These are phyloP conservation scores for Leishmania tropica DNA, from an alignment of 208 protist genomes.

Conservation along the genomic window DNA sequence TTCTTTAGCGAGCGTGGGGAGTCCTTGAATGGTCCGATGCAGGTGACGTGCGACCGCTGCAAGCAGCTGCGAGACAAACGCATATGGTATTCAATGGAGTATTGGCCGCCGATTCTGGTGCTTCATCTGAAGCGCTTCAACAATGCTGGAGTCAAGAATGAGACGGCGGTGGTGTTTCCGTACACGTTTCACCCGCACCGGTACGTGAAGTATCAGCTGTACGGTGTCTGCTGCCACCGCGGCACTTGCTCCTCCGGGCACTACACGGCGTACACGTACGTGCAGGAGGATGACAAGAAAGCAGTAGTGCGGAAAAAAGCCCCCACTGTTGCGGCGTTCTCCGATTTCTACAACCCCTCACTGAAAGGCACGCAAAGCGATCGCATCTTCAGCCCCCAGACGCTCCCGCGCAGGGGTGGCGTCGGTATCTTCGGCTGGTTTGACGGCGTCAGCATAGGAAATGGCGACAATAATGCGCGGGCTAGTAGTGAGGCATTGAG, in stretches of 20 bases:
- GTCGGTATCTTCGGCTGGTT: background rate
- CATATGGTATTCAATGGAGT: conserved; percentile 43
- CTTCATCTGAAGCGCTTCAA: conserved; percentile 88
- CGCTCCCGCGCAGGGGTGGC: too few relatives aligned
- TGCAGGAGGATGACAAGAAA: conserved; percentile 19
- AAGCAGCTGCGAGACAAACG: conserved; percentile 55
- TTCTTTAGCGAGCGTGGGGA: conserved; percentile 61
- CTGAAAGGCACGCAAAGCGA: too few relatives aligned
- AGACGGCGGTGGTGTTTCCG: conserved; percentile 55
- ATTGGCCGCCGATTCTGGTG: conserved; percentile 74
- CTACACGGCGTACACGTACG: conserved; percentile 81
- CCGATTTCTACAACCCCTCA: background rate
- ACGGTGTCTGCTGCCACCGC: conserved; percentile 75
- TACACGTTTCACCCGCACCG: conserved; percentile 45
- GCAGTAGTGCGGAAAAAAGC: background rate
- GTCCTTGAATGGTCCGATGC: conserved; percentile 56
- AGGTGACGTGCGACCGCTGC: conserved; percentile 68
- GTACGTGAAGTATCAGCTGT: conserved; percentile 61
- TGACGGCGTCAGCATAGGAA: background rate
- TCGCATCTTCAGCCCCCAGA: background rate
- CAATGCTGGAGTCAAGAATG: conserved; percentile 61
- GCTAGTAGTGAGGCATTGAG: too few relatives aligned
- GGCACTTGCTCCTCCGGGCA: conserved; percentile 72
- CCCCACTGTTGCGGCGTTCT: background rate
- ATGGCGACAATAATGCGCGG: background rate